phyloP scores from a whole-genome alignment of 2,329 filamentous ascomycete species.

The Venturia carpophila region DNA sequence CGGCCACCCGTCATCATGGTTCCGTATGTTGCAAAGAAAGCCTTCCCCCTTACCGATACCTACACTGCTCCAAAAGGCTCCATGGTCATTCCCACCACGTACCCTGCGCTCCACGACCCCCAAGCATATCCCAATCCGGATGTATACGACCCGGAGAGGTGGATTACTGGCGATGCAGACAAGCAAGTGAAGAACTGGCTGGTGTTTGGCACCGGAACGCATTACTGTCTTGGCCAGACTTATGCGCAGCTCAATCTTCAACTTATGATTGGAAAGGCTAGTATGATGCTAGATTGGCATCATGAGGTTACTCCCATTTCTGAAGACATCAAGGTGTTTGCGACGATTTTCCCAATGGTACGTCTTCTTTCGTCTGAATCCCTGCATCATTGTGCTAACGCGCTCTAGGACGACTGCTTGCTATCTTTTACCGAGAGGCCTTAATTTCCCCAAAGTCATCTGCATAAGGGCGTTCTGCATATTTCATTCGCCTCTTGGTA shows the following conservation, averaged over 20 bases:
- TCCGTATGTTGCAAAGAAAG: conserved; percentile 88
- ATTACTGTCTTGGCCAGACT: conserved; percentile 91
- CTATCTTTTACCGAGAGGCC: conserved; percentile 53
- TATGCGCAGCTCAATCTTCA: conserved; percentile 87
- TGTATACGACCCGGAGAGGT: conserved; percentile 80
- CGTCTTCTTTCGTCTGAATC: conserved; percentile 30
- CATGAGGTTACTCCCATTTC: conserved; percentile 76
- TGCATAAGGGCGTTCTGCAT: conserved; percentile 1
- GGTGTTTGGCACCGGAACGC: conserved; percentile 89
- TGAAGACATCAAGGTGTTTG: conserved; percentile 97
- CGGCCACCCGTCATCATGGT: conserved; percentile 96
- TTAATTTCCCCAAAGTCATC: background rate
- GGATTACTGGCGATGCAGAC: conserved; percentile 84
- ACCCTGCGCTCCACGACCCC: conserved; percentile 82
- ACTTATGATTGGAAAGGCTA: conserved; percentile 83
- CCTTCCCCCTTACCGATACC: conserved; percentile 77
- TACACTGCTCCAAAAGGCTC: conserved; percentile 94
- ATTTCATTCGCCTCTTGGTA: background rate
- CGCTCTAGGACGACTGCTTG: conserved; percentile 71
- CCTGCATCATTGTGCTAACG: conserved; percentile 2
- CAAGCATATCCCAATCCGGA: conserved; percentile 90
- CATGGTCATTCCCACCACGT: conserved; percentile 91
- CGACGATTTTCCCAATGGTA: conserved; percentile 95
- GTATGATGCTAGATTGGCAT: conserved; percentile 78
- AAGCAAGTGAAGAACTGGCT: conserved; percentile 92